Evolutionary conservation across 1,139 yeast genomes (phyloP).

Genomic region (Pichia sp.): DNA sequence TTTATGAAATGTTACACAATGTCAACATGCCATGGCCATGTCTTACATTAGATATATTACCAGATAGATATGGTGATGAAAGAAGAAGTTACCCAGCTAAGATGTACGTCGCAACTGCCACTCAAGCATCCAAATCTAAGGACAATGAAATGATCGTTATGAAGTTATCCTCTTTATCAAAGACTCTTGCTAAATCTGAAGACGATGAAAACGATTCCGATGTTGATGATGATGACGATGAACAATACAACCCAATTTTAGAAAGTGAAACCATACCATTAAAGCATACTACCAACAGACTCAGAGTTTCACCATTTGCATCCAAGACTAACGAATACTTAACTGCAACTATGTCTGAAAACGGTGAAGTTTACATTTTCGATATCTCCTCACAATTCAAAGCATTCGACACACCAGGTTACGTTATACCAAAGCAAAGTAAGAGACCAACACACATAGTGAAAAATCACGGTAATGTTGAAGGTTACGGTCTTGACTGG

Average conservation of each 20-base stretch:
- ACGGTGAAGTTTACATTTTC: slow-evolving; percentile 84
- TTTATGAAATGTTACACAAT: slow-evolving; percentile 94
- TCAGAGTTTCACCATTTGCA: slow-evolving; percentile 83
- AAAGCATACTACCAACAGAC: slow-evolving; percentile 83
- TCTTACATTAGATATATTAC: slow-evolving; percentile 82
- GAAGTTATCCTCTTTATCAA: slow-evolving; percentile 77
- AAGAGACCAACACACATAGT: slow-evolving; percentile 87
- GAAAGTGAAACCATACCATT: slow-evolving; percentile 80
- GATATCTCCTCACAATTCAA: slow-evolving; percentile 78
- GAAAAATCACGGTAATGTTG: slow-evolving; percentile 87
- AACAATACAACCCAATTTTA: slow-evolving; percentile 77
- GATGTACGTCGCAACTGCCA: slow-evolving; percentile 83
- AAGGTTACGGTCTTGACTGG: slow-evolving; percentile 98
- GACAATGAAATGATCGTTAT: slow-evolving; percentile 87
- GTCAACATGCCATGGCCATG: slow-evolving; percentile 98
- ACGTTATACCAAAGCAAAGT: slow-evolving; percentile 68
- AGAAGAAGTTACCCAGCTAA: slow-evolving; percentile 91
- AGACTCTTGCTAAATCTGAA: slow-evolving; percentile 81
- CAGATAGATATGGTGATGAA: slow-evolving; percentile 84
- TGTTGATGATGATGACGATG: slow-evolving; percentile 55
- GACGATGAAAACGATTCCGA: slow-evolving; percentile 64
- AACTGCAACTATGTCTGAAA: slow-evolving; percentile 88
- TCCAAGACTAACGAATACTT: slow-evolving; percentile 66
- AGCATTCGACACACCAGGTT: slow-evolving; percentile 89
- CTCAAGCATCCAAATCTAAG: slow-evolving; percentile 85